These are phyloP conservation scores for Spinellus fusiger DNA, from an alignment of 192 early-diverging fungal genomes.

Conservation along the genomic window DNA sequence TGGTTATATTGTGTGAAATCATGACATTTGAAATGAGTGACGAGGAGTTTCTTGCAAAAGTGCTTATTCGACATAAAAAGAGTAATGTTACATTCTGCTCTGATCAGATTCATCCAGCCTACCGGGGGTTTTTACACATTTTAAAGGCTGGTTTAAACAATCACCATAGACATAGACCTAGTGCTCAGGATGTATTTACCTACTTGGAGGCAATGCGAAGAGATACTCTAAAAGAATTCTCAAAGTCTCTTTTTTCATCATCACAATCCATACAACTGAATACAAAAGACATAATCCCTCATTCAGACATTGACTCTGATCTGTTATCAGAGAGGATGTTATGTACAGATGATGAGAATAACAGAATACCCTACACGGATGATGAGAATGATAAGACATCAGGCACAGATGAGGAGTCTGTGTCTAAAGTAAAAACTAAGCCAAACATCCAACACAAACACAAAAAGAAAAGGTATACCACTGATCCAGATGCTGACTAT, in stretches of 20 bases:
- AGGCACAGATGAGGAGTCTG: too few relatives aligned
- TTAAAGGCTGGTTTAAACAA: neutral
- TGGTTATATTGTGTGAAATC: neutral
- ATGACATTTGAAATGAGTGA: constrained; percentile 8
- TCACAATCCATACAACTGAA: too few relatives aligned
- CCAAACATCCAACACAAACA: too few relatives aligned
- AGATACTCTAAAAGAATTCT: neutral
- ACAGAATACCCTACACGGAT: too few relatives aligned
- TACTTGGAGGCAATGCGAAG: neutral
- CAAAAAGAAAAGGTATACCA: too few relatives aligned
- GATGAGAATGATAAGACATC: too few relatives aligned
- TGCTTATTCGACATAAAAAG: neutral
- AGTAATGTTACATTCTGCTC: neutral
- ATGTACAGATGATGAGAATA: too few relatives aligned
- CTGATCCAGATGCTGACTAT: too few relatives aligned
- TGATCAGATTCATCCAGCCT: neutral
- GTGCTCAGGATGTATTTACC: neutral
- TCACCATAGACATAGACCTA: neutral
- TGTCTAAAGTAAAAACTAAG: too few relatives aligned
- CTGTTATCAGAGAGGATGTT: too few relatives aligned
- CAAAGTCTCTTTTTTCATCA: neutral
- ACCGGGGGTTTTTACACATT: neutral
- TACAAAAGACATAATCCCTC: too few relatives aligned
- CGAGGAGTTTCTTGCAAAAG: neutral
- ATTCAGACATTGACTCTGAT: too few relatives aligned